These are phyloP conservation scores for Leccinum incarnatum DNA, from an alignment of 768 basidiomycete genomes.

Conservation along the genomic window DNA sequence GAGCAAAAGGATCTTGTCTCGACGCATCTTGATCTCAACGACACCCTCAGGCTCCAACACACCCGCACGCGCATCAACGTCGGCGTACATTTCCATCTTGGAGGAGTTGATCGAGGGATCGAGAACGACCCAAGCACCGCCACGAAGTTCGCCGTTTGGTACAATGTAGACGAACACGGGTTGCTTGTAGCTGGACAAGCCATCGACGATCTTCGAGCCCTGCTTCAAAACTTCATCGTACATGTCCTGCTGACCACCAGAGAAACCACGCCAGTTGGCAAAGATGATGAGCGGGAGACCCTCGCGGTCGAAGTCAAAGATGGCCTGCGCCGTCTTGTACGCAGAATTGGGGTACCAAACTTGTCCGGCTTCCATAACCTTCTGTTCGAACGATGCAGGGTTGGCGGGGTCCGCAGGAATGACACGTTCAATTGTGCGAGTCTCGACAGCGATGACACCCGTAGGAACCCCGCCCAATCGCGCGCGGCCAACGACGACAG, in stretches of 20 bases:
- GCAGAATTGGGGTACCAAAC: conserved; percentile 99
- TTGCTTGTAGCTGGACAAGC: conserved; percentile 93
- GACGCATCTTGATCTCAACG: conserved; percentile 96
- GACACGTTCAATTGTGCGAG: conserved; percentile 93
- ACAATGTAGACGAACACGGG: conserved; percentile 98
- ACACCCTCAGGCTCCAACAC: conserved; percentile 97
- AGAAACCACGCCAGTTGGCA: conserved; percentile 99
- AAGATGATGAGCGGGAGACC: conserved; percentile 97
- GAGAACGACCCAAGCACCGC: conserved; percentile 98
- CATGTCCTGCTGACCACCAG: conserved; percentile 99
- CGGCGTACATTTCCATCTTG: conserved; percentile 99
- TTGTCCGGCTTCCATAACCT: conserved; percentile 99
- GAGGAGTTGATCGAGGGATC: conserved; percentile 96
- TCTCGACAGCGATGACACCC: conserved; percentile 98
- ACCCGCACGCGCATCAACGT: conserved; percentile 93
- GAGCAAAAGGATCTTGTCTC: conserved; percentile 82
- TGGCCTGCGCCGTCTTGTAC: conserved; percentile 99
- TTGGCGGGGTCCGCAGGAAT: conserved; percentile 98
- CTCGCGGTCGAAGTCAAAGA: conserved; percentile 98
- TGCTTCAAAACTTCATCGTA: conserved; percentile 97
- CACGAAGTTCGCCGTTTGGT: conserved; percentile 97
- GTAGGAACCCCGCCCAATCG: conserved; percentile 95
- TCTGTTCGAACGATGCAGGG: conserved; percentile 92
- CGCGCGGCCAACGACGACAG: conserved; percentile 95
- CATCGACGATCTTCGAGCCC: conserved; percentile 98